These are phyloP conservation scores for Gossypium schwendimanii DNA, from an alignment of 441 rosid genomes.

Conservation along the genomic window DNA sequence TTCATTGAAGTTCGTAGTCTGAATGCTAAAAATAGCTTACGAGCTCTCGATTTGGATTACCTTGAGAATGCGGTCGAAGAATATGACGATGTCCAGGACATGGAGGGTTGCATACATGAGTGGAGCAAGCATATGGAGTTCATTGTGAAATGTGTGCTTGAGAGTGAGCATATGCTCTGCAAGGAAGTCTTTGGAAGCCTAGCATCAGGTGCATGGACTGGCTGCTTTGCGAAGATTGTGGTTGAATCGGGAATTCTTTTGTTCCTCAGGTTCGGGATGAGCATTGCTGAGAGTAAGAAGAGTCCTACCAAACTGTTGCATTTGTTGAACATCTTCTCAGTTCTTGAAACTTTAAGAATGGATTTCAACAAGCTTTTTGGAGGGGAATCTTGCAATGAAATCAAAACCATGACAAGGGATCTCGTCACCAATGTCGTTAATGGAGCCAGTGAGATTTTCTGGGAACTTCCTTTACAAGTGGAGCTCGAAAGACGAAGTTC, in stretches of 20 bases:
- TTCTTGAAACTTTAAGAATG: conserved; percentile 44
- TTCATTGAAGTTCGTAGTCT: conserved; percentile 37
- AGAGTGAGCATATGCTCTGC: conserved; percentile 50
- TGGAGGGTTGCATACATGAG: conserved; percentile 30
- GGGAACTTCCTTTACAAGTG: conserved; percentile 61
- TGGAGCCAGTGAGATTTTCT: conserved; percentile 58
- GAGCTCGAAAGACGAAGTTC: conserved; percentile 44
- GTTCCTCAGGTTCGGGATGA: conserved; percentile 55
- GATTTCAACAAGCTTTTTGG: conserved; percentile 60
- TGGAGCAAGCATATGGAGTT: conserved; percentile 56
- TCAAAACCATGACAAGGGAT: conserved; percentile 51
- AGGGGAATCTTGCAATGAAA: conserved; percentile 41
- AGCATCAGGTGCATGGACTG: conserved; percentile 23
- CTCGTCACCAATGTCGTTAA: conserved; percentile 47
- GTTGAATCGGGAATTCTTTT: conserved; percentile 36
- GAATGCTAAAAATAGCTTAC: conserved; percentile 28
- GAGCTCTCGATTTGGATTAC: conserved; percentile 39
- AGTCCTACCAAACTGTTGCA: conserved; percentile 55
- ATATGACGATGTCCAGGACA: conserved; percentile 35
- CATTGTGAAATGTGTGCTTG: conserved; percentile 38
- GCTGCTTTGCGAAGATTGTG: conserved; percentile 54
- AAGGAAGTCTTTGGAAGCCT: conserved; percentile 30
- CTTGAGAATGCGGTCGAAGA: conserved; percentile 34
- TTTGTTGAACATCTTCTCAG: conserved; percentile 54
- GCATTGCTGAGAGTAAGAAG: conserved; percentile 48